These are phyloP conservation scores for Hordeum marinum DNA, from an alignment of 176 grass and related monocot species.

Conservation along the genomic window DNA sequence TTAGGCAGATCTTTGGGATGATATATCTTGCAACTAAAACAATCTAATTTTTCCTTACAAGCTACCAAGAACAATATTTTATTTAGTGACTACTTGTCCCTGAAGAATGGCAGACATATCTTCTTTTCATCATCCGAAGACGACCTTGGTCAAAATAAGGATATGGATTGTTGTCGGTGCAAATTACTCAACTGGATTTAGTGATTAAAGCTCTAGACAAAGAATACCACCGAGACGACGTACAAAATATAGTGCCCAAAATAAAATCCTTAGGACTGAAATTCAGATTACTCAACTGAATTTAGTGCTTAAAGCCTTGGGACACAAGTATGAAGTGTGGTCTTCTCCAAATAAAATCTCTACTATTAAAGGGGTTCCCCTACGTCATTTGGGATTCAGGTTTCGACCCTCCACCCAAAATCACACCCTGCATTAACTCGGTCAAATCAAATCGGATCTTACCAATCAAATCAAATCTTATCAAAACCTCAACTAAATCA, in stretches of 20 bases:
- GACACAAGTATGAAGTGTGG: neutral
- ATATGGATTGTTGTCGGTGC: neutral
- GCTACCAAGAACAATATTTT: neutral
- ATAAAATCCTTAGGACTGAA: no score
- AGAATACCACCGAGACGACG: neutral
- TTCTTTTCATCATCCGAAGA: neutral
- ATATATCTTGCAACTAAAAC: neutral
- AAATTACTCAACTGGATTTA: constrained; percentile 7
- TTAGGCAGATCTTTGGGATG: neutral
- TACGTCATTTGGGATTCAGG: no score
- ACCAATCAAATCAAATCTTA: no score
- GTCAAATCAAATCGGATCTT: no score
- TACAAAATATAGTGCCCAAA: neutral
- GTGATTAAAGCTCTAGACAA: neutral
- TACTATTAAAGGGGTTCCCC: no score
- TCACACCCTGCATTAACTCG: no score
- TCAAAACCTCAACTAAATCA: no score
- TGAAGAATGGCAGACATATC: neutral
- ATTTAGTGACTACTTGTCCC: no score
- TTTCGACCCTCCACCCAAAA: no score
- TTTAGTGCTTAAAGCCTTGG: neutral
- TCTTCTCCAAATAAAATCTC: neutral
- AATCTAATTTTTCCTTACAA: neutral
- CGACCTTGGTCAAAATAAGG: neutral
- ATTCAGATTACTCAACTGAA: neutral